phyloP scores from a whole-genome alignment of 306 rosid species.

The Glycine soja region DNA sequence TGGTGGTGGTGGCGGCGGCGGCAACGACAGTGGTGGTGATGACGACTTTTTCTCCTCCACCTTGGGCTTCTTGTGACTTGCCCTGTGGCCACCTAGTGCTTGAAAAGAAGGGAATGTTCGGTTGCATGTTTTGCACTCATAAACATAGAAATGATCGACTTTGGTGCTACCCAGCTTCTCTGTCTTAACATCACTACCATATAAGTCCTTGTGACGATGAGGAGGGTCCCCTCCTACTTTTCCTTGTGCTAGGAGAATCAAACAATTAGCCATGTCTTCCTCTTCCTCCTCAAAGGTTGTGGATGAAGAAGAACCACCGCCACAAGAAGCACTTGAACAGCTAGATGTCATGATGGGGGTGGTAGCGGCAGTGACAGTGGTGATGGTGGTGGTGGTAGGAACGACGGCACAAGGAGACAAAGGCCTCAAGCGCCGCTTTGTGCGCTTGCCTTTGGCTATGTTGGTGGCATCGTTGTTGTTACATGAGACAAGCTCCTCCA shows the following conservation, averaged over 20 bases:
- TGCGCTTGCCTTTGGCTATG: conserved; percentile 66
- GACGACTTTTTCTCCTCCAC: conserved; percentile 46
- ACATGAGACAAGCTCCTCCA: conserved; percentile 51
- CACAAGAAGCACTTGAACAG: conserved; percentile 61
- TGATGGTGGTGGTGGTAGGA: too few relatives aligned
- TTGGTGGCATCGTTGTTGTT: conserved; percentile 31
- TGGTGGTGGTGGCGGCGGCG: background rate
- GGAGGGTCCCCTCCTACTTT: background rate
- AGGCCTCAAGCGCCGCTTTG: conserved; percentile 65
- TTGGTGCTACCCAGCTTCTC: conserved; percentile 3
- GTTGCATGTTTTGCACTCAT: conserved; percentile 95
- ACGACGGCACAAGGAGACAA: conserved; percentile 47
- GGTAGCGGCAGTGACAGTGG: too few relatives aligned
- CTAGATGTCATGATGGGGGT: conserved; percentile 47
- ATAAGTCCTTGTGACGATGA: background rate
- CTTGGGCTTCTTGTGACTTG: conserved; percentile 84
- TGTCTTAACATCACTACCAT: too few relatives aligned
- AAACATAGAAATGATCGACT: conserved; percentile 49
- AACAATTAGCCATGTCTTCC: conserved; percentile 95
- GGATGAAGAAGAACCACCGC: conserved; percentile 58
- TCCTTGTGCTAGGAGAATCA: conserved; percentile 82
- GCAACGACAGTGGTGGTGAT: too few relatives aligned
- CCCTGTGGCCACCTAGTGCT: conserved; percentile 98
- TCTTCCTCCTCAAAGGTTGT: conserved; percentile 66
- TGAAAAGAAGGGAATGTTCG: conserved; percentile 90